A percentile compares a stretch with the other conserved stretches of the same genome.
These are phyloP conservation scores for Solanum paucissectum DNA, from an alignment of 257 asterid genomes.

Conservation along the genomic window DNA sequence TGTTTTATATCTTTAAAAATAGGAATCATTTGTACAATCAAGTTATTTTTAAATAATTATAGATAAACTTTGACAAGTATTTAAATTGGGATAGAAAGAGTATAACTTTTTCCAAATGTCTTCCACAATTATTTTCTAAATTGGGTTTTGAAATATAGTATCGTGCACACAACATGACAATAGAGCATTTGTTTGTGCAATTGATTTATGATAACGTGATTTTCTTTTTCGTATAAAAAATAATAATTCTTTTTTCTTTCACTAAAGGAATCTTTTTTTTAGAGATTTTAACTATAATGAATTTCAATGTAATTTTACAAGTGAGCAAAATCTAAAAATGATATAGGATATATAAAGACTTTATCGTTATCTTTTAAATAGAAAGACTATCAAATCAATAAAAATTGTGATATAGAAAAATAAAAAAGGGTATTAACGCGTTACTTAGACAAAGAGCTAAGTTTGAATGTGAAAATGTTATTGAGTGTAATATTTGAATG, in stretches of 20 bases:
- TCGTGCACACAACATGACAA: not conserved
- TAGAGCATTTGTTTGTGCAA: not conserved
- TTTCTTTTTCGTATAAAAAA: no score
- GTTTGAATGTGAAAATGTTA: not conserved
- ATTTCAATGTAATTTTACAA: no score
- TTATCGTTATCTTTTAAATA: no score
- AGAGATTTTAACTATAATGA: not conserved
- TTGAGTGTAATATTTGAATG: not conserved
- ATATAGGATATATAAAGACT: no score
- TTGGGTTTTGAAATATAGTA: not conserved
- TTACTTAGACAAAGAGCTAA: not conserved
- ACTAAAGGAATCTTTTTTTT: no score
- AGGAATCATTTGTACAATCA: not conserved
- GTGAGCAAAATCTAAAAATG: not conserved
- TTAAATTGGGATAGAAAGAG: not conserved
- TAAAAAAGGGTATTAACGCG: not conserved
- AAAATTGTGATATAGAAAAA: not conserved
- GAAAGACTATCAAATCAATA: no score
- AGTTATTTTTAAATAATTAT: no score
- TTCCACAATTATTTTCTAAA: not conserved
- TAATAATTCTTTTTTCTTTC: not conserved
- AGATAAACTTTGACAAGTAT: not conserved
- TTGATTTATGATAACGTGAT: not conserved
- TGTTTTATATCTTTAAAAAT: no score
- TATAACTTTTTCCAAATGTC: not conserved